These are phyloP conservation scores for Botryotinia calthae DNA, from an alignment of 2,329 filamentous ascomycete species.

Conservation along the genomic window DNA sequence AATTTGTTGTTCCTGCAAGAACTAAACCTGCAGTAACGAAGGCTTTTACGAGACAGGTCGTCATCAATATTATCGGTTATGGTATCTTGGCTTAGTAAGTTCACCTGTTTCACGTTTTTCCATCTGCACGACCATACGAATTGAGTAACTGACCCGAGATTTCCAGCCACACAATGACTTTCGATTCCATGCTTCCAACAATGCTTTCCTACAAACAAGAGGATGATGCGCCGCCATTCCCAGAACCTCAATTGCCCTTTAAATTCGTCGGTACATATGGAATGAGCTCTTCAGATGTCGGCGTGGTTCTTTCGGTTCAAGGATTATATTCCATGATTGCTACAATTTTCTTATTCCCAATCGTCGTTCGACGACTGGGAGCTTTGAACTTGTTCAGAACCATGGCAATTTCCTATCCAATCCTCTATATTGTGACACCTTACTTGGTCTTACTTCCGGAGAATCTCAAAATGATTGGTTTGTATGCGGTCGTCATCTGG, in stretches of 20 bases:
- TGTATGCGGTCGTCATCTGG: constrained; percentile 78
- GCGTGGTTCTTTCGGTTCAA: constrained; percentile 83
- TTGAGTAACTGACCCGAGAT: constrained; percentile 29
- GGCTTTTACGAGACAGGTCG: constrained; percentile 79
- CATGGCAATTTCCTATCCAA: constrained; percentile 77
- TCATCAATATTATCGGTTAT: constrained; percentile 85
- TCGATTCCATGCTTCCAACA: constrained; percentile 89
- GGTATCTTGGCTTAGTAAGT: constrained; percentile 94
- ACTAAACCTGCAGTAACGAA: constrained; percentile 47
- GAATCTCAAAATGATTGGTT: constrained; percentile 65
- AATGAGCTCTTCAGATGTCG: constrained; percentile 78
- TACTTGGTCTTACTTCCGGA: constrained; percentile 84
- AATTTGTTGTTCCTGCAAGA: constrained; percentile 28
- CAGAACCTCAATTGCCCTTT: constrained; percentile 68
- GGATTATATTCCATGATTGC: constrained; percentile 86
- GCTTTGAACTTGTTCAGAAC: constrained; percentile 79
- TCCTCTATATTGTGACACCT: constrained; percentile 82
- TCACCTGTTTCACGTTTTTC: constrained; percentile 17
- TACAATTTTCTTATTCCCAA: constrained; percentile 73
- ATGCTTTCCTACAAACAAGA: constrained; percentile 55
- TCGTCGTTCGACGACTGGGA: constrained; percentile 71
- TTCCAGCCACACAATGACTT: constrained; percentile 88
- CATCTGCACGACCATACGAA: constrained; percentile 11
- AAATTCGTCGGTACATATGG: constrained; percentile 86
- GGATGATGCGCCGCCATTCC: constrained; percentile 41